Evolutionary conservation across 192 early-diverging fungal species (phyloP), one percentile per base, ranked within the genome.

Genomic region (Coemansia biformis): DNA sequence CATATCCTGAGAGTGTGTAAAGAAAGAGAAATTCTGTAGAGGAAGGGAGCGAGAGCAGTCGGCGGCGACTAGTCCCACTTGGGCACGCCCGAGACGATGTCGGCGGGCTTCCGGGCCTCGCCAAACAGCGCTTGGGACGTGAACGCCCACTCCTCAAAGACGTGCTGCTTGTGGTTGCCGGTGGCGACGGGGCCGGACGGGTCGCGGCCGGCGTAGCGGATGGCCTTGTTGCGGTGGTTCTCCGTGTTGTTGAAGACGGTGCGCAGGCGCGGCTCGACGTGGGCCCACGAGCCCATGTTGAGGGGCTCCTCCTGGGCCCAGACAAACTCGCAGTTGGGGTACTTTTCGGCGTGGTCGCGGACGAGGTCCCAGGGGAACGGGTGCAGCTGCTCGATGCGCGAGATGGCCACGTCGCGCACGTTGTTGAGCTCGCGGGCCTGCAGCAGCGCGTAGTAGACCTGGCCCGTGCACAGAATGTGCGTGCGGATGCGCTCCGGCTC

Each of bases 251-350:
- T 78, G 35, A 91, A 66, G 29, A 86, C 76, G 16, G 92, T 94
- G 57, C 81, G 78, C 55, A 98, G 78, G 24, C 95, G 80, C 13
- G 92, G 92, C 47, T 82, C 82, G 23, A 96, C 86, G 63, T 90
- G 89, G 6, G 75, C 62, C 91, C 92, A 98, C 28, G 85, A 82
- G 57, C 95, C 93, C 78, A 84, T 83, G 78, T 98, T 98, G 60
- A 92, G 77, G 10, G 89, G 85, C 73, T 98, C 95, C 75, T 98
- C 95, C 75, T 98, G 95, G 31, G 79, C 83, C 87, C 89, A 98
- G 18, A 95, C 81, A 63, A 95, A 78, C 62, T 93, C 86, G 47
- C 91, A 84, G 57, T 86, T 89, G 50, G 86, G 86, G 75, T 95
- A 98, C 75, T 86, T 85, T 66, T 95, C 91, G 26, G 87, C 51